phyloP scores from a whole-genome alignment of 768 basidiomycete genomes.

The Xerocomellus chrysenteron region DNA sequence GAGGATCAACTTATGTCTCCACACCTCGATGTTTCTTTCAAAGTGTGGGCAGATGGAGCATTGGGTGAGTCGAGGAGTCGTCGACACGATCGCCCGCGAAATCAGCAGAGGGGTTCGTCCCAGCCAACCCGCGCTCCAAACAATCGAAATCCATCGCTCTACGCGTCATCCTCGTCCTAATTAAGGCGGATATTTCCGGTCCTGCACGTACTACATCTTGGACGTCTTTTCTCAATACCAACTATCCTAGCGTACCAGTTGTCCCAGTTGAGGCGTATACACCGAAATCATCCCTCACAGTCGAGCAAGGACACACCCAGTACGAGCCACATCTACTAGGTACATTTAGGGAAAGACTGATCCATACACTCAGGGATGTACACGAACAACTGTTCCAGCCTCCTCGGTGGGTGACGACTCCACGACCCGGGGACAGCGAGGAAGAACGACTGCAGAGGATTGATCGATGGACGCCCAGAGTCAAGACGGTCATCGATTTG shows the following conservation, averaged over 20 bases:
- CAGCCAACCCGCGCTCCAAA: conserved; percentile 18
- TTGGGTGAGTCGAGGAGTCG: too few species aligned
- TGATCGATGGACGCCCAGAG: conserved; percentile 61
- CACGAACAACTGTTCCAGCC: conserved; percentile 70
- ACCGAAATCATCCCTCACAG: conserved; percentile 38
- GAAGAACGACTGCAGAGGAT: conserved; percentile 47
- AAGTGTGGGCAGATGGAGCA: too few species aligned
- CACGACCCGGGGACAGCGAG: conserved; percentile 36
- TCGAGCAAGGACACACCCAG: conserved; percentile 43
- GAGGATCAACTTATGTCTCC: too few species aligned
- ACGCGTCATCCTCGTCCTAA: conserved; percentile 68
- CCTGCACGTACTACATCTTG: conserved; percentile 61
- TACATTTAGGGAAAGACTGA: conserved; percentile 59
- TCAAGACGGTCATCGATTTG: conserved; percentile 76
- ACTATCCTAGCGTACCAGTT: conserved; percentile 55
- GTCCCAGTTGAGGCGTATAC: conserved; percentile 78
- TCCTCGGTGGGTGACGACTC: conserved; percentile 53
- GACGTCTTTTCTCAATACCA: conserved; percentile 53
- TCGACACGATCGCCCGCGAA: too few species aligned
- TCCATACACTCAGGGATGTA: conserved; percentile 60
- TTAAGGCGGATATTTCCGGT: conserved; percentile 86
- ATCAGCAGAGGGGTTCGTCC: too few species aligned
- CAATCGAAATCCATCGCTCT: conserved; percentile 30
- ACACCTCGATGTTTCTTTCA: too few species aligned
- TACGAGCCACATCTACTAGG: conserved; percentile 70